A percentile compares a stretch with the other conserved stretches of the same genome.
These are phyloP conservation scores for Dioszegia hungarica DNA, from an alignment of 768 basidiomycete species.

Conservation along the genomic window DNA sequence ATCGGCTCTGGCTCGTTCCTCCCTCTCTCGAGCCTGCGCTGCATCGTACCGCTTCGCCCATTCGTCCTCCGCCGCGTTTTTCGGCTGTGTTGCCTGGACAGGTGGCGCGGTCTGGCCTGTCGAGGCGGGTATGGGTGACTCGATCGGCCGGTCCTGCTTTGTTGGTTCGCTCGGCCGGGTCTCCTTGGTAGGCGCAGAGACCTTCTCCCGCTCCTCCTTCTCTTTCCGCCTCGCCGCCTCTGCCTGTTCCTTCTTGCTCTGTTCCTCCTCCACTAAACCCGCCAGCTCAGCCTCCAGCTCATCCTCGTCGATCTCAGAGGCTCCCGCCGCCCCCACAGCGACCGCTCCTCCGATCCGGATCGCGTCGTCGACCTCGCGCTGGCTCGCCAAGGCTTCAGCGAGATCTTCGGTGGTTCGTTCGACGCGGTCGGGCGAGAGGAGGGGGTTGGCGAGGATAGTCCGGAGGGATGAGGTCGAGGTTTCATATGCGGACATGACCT, in stretches of 20 bases:
- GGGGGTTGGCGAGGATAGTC: slow-evolving; percentile 71
- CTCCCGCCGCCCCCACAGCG: slow-evolving; percentile 52
- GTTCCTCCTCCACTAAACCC: slow-evolving; percentile 52
- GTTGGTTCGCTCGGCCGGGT: no score
- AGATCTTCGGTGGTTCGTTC: slow-evolving; percentile 84
- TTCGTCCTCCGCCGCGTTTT: neutral
- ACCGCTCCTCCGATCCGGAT: slow-evolving; percentile 65
- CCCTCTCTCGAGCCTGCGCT: slow-evolving; percentile 26
- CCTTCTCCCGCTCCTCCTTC: neutral
- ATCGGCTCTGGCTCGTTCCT: slow-evolving; percentile 26
- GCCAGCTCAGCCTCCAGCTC: slow-evolving; percentile 65
- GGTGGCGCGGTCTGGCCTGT: neutral
- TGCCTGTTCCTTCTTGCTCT: slow-evolving; percentile 22
- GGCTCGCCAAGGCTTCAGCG: slow-evolving; percentile 74
- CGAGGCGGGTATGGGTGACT: no score
- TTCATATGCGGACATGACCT: slow-evolving; percentile 85
- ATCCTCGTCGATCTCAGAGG: slow-evolving; percentile 53
- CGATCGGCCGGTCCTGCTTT: no score
- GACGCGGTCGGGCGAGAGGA: slow-evolving; percentile 68
- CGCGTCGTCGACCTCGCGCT: slow-evolving; percentile 73
- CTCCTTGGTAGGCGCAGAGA: neutral
- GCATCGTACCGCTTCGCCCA: slow-evolving; percentile 24
- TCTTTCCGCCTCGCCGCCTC: neutral
- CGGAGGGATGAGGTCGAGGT: slow-evolving; percentile 73
- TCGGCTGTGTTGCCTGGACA: neutral